Evolutionary conservation across 2,329 filamentous ascomycete species (phyloP).

Genomic region (Biscogniauxia marginata): DNA sequence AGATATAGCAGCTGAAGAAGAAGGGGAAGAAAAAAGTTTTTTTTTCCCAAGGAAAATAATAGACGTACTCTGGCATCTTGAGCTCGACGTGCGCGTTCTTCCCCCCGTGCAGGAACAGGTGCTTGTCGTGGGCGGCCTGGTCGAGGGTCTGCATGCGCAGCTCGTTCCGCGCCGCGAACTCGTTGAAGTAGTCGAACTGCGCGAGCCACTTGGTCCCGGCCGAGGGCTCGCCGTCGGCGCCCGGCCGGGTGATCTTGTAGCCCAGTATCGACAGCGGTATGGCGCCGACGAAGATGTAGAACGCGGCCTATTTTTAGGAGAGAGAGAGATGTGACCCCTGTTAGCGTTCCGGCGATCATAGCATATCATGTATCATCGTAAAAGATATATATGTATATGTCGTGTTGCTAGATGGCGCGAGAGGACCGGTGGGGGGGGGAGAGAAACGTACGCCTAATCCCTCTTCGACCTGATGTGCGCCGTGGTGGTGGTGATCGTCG

Average conservation of each 20-base stretch:
- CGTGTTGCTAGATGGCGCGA: too few relatives aligned
- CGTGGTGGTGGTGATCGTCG: constrained; percentile 34
- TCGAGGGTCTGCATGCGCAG: constrained; percentile 51
- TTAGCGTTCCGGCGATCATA: background rate
- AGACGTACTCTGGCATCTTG: constrained; percentile 59
- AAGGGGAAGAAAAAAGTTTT: constrained; percentile 3
- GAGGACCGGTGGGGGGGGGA: background rate
- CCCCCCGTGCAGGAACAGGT: constrained; percentile 49
- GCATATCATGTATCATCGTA: too few relatives aligned
- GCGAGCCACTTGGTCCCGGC: constrained; percentile 45
- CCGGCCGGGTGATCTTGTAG: constrained; percentile 50
- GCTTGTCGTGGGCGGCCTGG: constrained; percentile 57
- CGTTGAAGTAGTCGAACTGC: constrained; percentile 46
- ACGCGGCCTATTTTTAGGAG: constrained; percentile 42
- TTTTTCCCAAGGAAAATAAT: too few relatives aligned
- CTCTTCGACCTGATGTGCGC: constrained; percentile 46
- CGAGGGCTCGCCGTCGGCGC: constrained; percentile 50
- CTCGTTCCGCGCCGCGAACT: constrained; percentile 53
- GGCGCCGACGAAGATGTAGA: constrained; percentile 45
- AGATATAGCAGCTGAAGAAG: background rate
- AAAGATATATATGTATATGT: too few relatives aligned
- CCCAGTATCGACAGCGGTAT: constrained; percentile 44
- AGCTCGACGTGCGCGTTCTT: constrained; percentile 50
- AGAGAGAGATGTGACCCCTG: too few relatives aligned
- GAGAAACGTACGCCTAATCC: constrained; percentile 52